Evolutionary conservation across 1,284 basidiomycete species (phyloP).

Genomic region (Amylostereum chailletii): DNA sequence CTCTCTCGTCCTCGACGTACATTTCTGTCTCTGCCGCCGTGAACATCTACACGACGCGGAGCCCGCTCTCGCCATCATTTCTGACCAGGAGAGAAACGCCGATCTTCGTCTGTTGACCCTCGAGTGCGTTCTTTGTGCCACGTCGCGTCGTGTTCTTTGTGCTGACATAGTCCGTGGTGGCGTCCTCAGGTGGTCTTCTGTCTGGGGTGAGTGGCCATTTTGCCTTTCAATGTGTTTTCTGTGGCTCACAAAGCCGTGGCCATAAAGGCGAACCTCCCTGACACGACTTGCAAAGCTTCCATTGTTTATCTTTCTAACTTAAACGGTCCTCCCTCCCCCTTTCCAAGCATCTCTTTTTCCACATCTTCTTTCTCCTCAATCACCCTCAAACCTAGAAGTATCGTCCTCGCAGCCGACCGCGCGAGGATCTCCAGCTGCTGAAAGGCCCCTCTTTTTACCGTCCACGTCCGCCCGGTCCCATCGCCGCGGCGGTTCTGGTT

Average conservation of each 20-base stretch:
- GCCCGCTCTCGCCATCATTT: constrained; percentile 43
- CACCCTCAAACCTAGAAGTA: constrained; percentile 29
- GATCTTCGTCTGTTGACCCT: constrained; percentile 78
- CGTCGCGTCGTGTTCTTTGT: not conserved
- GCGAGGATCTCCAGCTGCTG: constrained; percentile 62
- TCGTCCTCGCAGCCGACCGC: constrained; percentile 57
- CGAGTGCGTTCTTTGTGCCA: constrained; percentile 41
- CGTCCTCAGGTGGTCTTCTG: constrained; percentile 61
- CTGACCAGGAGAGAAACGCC: constrained; percentile 65
- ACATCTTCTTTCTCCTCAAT: constrained; percentile 8
- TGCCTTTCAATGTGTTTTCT: not conserved
- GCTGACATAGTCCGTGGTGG: constrained; percentile 9
- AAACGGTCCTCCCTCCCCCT: constrained; percentile 13
- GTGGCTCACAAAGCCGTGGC: constrained; percentile 11
- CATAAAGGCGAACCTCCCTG: constrained; percentile 69
- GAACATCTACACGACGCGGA: constrained; percentile 28
- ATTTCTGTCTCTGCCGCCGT: constrained; percentile 26
- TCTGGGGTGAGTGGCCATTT: constrained; percentile 47
- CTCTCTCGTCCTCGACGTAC: constrained; percentile 1
- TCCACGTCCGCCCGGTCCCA: constrained; percentile 53
- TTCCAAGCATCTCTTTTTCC: constrained; percentile 12
- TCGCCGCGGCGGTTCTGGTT: constrained; percentile 52
- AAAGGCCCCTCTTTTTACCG: constrained; percentile 43
- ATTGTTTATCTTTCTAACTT: constrained; percentile 12
- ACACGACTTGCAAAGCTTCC: constrained; percentile 32